Evolutionary conservation across 2,329 filamentous ascomycete genomes (phyloP).

Genomic region (Penicillium sp.): DNA sequence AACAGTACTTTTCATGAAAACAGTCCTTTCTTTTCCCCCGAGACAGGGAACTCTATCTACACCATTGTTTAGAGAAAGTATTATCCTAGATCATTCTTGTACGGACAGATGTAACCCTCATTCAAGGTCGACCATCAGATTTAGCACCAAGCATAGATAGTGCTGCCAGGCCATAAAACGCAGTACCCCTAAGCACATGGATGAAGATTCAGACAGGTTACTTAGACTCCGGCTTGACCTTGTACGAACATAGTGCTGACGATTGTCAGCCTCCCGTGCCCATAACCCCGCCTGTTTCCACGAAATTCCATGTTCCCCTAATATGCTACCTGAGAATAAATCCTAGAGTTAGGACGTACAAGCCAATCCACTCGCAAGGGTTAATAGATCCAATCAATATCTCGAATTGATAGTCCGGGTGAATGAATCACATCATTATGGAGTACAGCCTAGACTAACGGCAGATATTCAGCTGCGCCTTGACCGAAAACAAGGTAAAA

Average conservation of each 20-base stretch:
- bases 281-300: background rate
- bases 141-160: background rate
- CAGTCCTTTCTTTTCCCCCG: background rate
- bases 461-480: slow-evolving; percentile 1
- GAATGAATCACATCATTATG: background rate
- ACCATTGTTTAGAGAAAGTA: background rate
- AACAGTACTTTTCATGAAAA: too few relatives aligned
- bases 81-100: background rate
- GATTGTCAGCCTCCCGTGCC: slow-evolving; percentile 11
- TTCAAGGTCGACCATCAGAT: background rate
- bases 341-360: background rate
- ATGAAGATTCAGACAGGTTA: background rate
- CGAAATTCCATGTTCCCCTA: background rate
- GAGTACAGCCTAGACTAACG: background rate
- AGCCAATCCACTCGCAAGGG: background rate
- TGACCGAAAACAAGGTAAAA: slow-evolving; percentile 13
- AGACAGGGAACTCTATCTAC: background rate
- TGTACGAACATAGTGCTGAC: slow-evolving; percentile 23
- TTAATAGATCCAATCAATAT: background rate
- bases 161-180: background rate
- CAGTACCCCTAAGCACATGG: background rate
- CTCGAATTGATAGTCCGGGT: background rate
- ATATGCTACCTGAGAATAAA: background rate
- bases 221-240: background rate
- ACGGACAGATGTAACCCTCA: too few relatives aligned